A percentile compares a stretch with the other conserved stretches of the same genome.
These are phyloP conservation scores for Fusarium penzigii DNA, from an alignment of 2,329 filamentous ascomycete species.

Conservation along the genomic window DNA sequence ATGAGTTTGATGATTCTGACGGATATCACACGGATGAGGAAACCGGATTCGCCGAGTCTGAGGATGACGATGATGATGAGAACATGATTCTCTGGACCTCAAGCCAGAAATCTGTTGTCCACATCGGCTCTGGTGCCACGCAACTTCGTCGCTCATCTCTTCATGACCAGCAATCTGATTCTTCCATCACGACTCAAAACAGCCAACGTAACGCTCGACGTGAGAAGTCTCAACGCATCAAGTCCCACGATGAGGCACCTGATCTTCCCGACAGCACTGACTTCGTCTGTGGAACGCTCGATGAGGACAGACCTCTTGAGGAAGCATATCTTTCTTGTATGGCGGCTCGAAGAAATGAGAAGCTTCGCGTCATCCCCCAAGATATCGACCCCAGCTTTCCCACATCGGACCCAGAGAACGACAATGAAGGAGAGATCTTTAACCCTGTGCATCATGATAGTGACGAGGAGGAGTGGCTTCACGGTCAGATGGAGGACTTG, in stretches of 20 bases:
- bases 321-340: conserved; percentile 87
- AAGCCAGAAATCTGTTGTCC: conserved; percentile 40
- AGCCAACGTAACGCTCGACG: conserved; percentile 40
- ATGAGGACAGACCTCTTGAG: conserved; percentile 93
- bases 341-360: conserved; percentile 77
- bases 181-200: conserved; percentile 54
- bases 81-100: conserved; percentile 57
- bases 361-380: conserved; percentile 83
- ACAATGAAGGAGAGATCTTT: conserved; percentile 72
- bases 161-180: conserved; percentile 57
- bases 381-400: conserved; percentile 98
- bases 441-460: conserved; percentile 61
- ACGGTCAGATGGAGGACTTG: conserved; percentile 70
- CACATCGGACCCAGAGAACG: conserved; percentile 86
- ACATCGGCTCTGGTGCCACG: conserved; percentile 37
- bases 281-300: conserved; percentile 97
- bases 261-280: conserved; percentile 96
- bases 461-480: conserved; percentile 69
- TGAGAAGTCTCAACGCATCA: conserved; percentile 28
- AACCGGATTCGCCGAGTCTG: conserved; percentile 67
- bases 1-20: conserved; percentile 60
- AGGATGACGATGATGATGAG: conserved; percentile 71
- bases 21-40: conserved; percentile 77
- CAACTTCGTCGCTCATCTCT: conserved; percentile 39
- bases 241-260: conserved; percentile 57